These are phyloP conservation scores for Candolleomyces aberdarensis DNA, from an alignment of 768 basidiomycete genomes.

Conservation along the genomic window DNA sequence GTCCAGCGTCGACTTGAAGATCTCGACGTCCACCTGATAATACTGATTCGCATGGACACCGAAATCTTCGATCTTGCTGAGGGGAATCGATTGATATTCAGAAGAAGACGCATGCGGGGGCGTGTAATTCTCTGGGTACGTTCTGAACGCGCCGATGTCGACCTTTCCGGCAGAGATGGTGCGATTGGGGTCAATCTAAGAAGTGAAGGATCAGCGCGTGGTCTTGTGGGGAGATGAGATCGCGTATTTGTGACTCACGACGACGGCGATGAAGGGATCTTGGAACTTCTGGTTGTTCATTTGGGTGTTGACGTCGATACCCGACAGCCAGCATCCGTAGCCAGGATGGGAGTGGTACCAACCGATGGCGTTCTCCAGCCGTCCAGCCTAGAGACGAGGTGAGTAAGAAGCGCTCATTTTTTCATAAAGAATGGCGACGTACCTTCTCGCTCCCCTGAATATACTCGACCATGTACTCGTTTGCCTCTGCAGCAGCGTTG, in stretches of 20 bases:
- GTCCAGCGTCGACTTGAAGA: slow-evolving; percentile 92
- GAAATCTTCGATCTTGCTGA: slow-evolving; percentile 98
- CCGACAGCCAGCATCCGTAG: slow-evolving; percentile 98
- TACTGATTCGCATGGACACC: slow-evolving; percentile 98
- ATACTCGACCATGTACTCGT: slow-evolving; percentile 98
- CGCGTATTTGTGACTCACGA: slow-evolving; percentile 51
- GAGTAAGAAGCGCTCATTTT: neutral
- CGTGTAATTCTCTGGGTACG: slow-evolving; percentile 93
- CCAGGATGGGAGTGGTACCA: slow-evolving; percentile 99
- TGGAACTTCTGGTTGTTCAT: slow-evolving; percentile 92
- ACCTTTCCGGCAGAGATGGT: slow-evolving; percentile 98
- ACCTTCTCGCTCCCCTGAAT: slow-evolving; percentile 80
- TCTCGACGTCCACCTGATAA: slow-evolving; percentile 90
- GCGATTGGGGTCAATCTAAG: slow-evolving; percentile 93
- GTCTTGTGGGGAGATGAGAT: neutral
- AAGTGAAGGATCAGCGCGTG: neutral
- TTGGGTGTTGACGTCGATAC: slow-evolving; percentile 98
- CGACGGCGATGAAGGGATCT: slow-evolving; percentile 96
- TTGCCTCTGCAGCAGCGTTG: slow-evolving; percentile 92
- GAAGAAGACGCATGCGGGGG: slow-evolving; percentile 68
- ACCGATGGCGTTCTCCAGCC: slow-evolving; percentile 87
- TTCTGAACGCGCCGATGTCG: slow-evolving; percentile 98
- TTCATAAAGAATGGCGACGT: slow-evolving; percentile 12
- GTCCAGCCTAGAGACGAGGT: slow-evolving; percentile 54
- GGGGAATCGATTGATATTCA: slow-evolving; percentile 94